Percentiles rank a stretch among this genome's conserved stretches.
phyloP scores from a whole-genome alignment of 805 yeast genomes.

The Priceomyces medius region DNA sequence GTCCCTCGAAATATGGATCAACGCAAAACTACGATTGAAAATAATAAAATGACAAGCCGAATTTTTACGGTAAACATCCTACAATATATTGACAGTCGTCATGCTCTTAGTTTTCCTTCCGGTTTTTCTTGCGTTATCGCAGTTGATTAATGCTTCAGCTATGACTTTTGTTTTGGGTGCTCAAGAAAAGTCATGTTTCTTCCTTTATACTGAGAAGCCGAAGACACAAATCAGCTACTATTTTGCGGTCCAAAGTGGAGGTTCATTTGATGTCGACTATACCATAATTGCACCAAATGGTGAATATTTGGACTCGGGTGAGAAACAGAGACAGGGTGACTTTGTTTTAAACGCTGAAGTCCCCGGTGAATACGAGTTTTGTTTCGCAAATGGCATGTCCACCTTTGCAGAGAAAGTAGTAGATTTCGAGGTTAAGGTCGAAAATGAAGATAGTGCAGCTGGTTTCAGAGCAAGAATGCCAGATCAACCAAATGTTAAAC shows the following conservation, averaged over 20 bases:
- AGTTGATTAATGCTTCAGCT: conserved; percentile 50
- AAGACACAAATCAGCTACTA: conserved; percentile 66
- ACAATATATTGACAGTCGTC: neutral
- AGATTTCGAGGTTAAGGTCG: conserved; percentile 72
- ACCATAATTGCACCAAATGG: conserved; percentile 58
- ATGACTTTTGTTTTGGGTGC: conserved; percentile 76
- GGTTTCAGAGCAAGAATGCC: conserved; percentile 64
- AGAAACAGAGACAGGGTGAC: conserved; percentile 76
- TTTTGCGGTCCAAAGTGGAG: conserved; percentile 82
- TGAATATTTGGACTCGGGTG: conserved; percentile 50
- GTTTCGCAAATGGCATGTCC: conserved; percentile 80
- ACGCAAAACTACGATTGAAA: neutral
- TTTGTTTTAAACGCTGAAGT: conserved; percentile 64
- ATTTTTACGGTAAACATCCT: neutral
- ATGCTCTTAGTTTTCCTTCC: conserved; percentile 14
- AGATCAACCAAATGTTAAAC: conserved; percentile 45
- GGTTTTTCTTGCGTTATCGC: conserved; percentile 22
- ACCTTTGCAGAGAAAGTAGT: conserved; percentile 80
- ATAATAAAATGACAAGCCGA: neutral
- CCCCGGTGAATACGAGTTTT: conserved; percentile 82
- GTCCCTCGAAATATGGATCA: neutral
- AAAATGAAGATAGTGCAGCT: conserved; percentile 34
- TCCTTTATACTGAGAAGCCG: conserved; percentile 61
- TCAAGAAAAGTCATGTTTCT: conserved; percentile 69
- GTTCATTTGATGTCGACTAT: conserved; percentile 78